Evolutionary conservation across 1,139 yeast species (phyloP), one percentile per base, ranked within the genome.

Genomic region (Yamadazyma diospyri): DNA sequence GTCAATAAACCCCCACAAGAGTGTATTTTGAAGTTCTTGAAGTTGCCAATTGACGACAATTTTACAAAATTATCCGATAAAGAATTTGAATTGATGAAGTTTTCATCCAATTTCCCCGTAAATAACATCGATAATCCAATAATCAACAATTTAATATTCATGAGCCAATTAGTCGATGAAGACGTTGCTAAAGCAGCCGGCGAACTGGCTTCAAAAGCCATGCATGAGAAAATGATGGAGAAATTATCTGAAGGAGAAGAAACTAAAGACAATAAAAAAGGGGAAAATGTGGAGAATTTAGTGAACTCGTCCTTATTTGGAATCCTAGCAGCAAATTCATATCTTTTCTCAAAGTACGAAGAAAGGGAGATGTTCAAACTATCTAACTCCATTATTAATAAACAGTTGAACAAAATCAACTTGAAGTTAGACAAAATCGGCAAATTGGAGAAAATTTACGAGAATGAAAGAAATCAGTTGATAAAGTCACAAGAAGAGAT

Each of bases 111-210:
- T 51, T 70, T 89, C 37, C 96, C 97, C 6, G 81, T 86, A 29
- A 78, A 87, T 32, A 76, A 87, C 27, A 77, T 81, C 17, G 97
- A 92, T 48, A 92, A 92, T 55, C 98, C 99, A 1, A 89, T 92
- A 4, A 73, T 92, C 64, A 82, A 94, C 23, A 92, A 94, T 23
- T 74, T 92, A 42, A 81, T 95, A 4, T 92, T 89, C 57, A 67
- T 94, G 61, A 81, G 94, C 0, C 81, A 88, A 29, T 61, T 89
- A 37, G 95, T 89, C 14, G 96, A 89, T 51, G 81, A 92, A n/a
- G 81, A 79, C 28, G 79, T 81, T 24, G 95, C 92, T 2, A 83
- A 79, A 36, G 87, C 88, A 8, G 94, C 96, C 9, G 86, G 94
- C 13, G 62, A 54, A 30, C 62, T 79, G 32, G 87, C 92, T 0